phyloP scores from a whole-genome alignment of 139 green algal genomes.

The Closterium sp. region DNA sequence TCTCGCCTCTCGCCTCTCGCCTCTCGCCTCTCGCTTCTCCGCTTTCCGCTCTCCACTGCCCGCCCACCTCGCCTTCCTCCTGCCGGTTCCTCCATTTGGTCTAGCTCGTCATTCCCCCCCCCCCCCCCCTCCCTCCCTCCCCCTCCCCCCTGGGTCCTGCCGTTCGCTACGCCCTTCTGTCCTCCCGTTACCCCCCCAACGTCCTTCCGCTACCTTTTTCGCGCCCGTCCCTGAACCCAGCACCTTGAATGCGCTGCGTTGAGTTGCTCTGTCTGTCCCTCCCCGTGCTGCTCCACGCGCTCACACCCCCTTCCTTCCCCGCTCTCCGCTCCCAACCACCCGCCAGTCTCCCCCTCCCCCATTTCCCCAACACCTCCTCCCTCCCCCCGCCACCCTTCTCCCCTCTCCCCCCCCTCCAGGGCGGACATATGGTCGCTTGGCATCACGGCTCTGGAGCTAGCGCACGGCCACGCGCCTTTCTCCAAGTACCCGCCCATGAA shows the following conservation, averaged over 20 bases:
- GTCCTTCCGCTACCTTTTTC: neutral
- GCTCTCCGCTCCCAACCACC: neutral
- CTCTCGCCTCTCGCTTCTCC: neutral
- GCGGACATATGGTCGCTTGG: conserved; percentile 99
- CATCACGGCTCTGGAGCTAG: conserved; percentile 97
- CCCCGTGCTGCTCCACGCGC: neutral
- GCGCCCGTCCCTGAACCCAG: neutral
- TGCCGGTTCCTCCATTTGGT: neutral
- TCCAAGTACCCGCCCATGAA: conserved; percentile 99
- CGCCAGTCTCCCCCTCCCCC: conserved; percentile 55
- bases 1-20: neutral
- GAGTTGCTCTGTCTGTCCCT: neutral
- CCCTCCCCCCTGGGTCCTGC: too few relatives aligned
- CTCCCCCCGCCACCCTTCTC: neutral
- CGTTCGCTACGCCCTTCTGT: too few relatives aligned
- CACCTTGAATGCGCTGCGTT: neutral
- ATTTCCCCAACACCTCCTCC: neutral
- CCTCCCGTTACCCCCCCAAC: too few relatives aligned
- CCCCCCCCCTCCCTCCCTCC: too few relatives aligned
- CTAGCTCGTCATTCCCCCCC: too few relatives aligned
- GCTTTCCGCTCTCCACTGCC: neutral
- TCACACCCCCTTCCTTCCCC: neutral
- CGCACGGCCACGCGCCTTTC: conserved; percentile 97
- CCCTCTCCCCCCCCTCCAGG: neutral
- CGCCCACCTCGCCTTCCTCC: neutral